Conservation (phyloP, 208 protist genomes). For the Pavlovales sp. region DNA sequence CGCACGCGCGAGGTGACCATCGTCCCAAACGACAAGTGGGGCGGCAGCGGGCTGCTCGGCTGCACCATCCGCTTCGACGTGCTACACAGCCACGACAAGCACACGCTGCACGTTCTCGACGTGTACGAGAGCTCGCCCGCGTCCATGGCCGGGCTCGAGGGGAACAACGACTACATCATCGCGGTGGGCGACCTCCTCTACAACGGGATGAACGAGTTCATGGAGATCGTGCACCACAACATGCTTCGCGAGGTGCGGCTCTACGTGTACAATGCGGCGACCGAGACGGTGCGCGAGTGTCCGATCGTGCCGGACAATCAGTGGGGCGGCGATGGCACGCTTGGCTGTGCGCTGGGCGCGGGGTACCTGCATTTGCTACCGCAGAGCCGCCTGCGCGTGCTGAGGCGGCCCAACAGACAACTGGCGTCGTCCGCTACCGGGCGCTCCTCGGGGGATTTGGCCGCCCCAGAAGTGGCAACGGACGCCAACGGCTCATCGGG, state of each 20-base stretch:
- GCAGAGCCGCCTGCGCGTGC: neutral
- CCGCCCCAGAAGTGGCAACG: too few relatives aligned
- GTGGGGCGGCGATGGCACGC: slow-evolving; percentile 9
- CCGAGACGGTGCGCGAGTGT: slow-evolving; percentile 10
- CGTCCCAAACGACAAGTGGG: neutral
- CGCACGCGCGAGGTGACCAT: neutral
- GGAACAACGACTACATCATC: slow-evolving; percentile 25
- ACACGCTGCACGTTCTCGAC: slow-evolving; percentile 36
- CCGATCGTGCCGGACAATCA: neutral
- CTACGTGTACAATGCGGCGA: slow-evolving; percentile 2
- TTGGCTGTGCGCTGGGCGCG: slow-evolving; percentile 5
- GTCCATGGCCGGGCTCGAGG: slow-evolving; percentile 4
- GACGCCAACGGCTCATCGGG: too few relatives aligned
- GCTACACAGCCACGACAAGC: neutral
- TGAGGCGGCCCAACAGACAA: too few relatives aligned
- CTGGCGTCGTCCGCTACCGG: too few relatives aligned
- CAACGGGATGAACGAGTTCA: slow-evolving; percentile 20
- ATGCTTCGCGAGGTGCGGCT: neutral
- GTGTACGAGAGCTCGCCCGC: slow-evolving; percentile 1
- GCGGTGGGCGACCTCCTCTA: slow-evolving; percentile 15
- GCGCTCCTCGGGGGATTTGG: too few relatives aligned
- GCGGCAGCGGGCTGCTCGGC: neutral
- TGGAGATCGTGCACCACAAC: slow-evolving; percentile 17
- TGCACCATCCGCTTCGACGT: slow-evolving; percentile 27
- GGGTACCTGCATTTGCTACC: slow-evolving; percentile 21